phyloP scores from a whole-genome alignment of 106 monocot genomes.

The Hemerocallis citrina region DNA sequence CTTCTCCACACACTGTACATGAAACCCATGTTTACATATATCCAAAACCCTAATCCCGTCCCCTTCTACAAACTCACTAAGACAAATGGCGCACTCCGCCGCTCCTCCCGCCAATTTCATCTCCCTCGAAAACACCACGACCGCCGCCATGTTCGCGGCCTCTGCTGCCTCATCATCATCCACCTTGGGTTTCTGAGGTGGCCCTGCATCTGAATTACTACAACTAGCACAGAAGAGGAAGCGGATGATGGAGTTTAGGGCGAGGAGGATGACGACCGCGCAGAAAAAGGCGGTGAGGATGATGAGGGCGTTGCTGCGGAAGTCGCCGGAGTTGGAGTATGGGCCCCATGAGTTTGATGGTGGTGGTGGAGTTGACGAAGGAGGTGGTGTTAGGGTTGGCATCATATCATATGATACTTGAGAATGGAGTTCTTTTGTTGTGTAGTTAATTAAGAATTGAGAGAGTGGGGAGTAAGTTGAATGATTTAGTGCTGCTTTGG shows the following conservation, averaged over 20 bases:
- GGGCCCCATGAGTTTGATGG: conserved; percentile 11
- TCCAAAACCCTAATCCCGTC: conserved; percentile 42
- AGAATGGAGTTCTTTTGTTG: no score
- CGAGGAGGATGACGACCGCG: conserved; percentile 40
- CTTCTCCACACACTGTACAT: conserved; percentile 44
- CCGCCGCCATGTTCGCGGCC: conserved; percentile 19
- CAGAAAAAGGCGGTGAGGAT: conserved; percentile 48
- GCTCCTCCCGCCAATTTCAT: conserved; percentile 19
- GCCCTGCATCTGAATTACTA: conserved; percentile 9
- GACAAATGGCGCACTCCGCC: conserved; percentile 60
- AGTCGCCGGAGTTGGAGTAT: conserved; percentile 24
- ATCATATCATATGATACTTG: neutral
- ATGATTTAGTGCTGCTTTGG: no score
- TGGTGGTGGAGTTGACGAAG: no score
- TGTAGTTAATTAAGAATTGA: no score
- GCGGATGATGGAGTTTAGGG: conserved; percentile 45
- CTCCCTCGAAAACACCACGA: conserved; percentile 28
- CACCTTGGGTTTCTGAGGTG: conserved; percentile 11
- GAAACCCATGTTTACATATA: conserved; percentile 51
- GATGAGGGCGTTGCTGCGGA: conserved; percentile 63
- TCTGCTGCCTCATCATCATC: conserved; percentile 19
- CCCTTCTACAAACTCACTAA: conserved; percentile 54
- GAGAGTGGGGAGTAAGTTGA: no score
- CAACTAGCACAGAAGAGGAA: conserved; percentile 33
- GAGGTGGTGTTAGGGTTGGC: neutral